These are phyloP conservation scores for Dendrobium nobile DNA, from an alignment of 106 monocot genomes.

Conservation along the genomic window DNA sequence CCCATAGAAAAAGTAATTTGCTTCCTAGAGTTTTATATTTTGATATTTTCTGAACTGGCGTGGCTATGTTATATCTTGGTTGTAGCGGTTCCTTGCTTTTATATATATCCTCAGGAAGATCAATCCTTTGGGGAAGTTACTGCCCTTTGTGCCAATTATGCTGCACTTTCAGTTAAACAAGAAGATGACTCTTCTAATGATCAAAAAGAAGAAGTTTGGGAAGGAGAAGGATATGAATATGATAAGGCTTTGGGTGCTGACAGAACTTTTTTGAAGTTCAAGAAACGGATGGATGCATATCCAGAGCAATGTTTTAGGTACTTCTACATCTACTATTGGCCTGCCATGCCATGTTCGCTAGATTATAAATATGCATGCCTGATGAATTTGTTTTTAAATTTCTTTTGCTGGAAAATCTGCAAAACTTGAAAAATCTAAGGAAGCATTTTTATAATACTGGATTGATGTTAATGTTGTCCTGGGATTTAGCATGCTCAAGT, in stretches of 20 bases:
- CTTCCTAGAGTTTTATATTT: neutral
- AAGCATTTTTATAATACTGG: neutral
- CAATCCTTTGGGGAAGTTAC: neutral
- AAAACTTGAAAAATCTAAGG: neutral
- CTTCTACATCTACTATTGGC: neutral
- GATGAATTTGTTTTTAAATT: neutral
- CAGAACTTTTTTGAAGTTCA: slow-evolving; percentile 89
- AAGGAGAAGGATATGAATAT: slow-evolving; percentile 81
- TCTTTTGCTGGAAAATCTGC: neutral
- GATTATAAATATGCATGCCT: neutral
- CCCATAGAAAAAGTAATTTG: neutral
- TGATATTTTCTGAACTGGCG: neutral
- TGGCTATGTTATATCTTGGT: neutral
- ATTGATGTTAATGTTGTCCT: neutral
- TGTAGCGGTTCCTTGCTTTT: slow-evolving; percentile 95
- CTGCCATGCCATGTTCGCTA: neutral
- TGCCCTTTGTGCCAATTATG: slow-evolving; percentile 14
- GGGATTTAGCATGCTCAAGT: neutral
- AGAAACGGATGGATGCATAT: slow-evolving; percentile 76
- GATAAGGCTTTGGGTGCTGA: slow-evolving; percentile 82
- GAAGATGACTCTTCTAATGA: slow-evolving; percentile 25
- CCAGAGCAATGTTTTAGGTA: slow-evolving; percentile 98
- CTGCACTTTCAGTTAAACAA: slow-evolving; percentile 45
- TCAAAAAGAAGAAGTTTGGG: slow-evolving; percentile 59
- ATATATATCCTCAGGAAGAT: slow-evolving; percentile 58